phyloP scores from a whole-genome alignment of 768 basidiomycete genomes.

The Boletus tomentosulus region DNA sequence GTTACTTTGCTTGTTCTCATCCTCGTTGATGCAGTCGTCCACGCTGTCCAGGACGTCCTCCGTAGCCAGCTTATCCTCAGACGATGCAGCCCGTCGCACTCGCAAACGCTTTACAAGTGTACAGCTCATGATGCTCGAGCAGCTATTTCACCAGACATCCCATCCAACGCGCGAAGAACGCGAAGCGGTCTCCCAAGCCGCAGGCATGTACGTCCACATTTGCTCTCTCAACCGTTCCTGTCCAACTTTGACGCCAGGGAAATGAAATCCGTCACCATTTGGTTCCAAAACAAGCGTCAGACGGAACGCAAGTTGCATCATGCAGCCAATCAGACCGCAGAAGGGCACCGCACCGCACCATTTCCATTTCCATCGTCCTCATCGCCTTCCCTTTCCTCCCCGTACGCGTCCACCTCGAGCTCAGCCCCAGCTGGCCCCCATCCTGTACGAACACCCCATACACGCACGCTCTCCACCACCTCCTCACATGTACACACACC shows the following conservation, averaged over 20 bases:
- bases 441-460: constrained; percentile 29
- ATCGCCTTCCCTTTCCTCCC: constrained; percentile 8
- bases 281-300: constrained; percentile 35
- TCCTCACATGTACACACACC: constrained; percentile 18
- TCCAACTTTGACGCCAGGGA: constrained; percentile 24
- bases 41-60: constrained; percentile 54
- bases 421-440: constrained; percentile 18
- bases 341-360: constrained; percentile 11
- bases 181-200: constrained; percentile 55
- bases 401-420: constrained; percentile 19
- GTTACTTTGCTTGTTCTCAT: background rate
- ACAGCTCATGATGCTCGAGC: constrained; percentile 70
- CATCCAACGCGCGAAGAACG: constrained; percentile 75
- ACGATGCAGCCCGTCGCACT: constrained; percentile 52
- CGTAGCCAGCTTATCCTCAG: constrained; percentile 51
- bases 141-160: constrained; percentile 66
- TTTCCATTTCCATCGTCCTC: constrained; percentile 20
- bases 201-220: constrained; percentile 52
- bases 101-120: constrained; percentile 65
- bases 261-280: constrained; percentile 35
- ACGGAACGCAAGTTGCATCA: constrained; percentile 49
- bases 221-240: background rate
- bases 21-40: constrained; percentile 14
- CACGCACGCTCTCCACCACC: constrained; percentile 30
- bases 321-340: constrained; percentile 5